phyloP scores from a whole-genome alignment of 306 rosid species.

The Cucumis sativus region Cucumber_9930_V3 NC_026660.2:5873001-5873500 shows the following conservation, averaged over 20 bases:
- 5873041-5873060: not conserved
- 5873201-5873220: not conserved
- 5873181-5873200: not conserved
- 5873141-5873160: not conserved
- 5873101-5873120: not conserved
- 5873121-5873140: not conserved
- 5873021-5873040: not conserved
- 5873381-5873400: not conserved
- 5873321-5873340: not conserved
- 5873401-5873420: not conserved
- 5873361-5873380: not conserved
- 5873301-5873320: not conserved
- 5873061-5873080: not conserved
- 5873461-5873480: not conserved
- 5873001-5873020: not conserved
- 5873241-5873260: not conserved
- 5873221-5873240: not conserved
- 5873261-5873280: not conserved
- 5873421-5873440: not conserved
- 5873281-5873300: not conserved
- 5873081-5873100: not conserved
- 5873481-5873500: not conserved
- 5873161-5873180: not conserved
- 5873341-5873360: not conserved
- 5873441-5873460: not conserved